Conservation (phyloP, 2,329 filamentous ascomycete species). For the Cylindrodendrum hubeiense region DNA sequence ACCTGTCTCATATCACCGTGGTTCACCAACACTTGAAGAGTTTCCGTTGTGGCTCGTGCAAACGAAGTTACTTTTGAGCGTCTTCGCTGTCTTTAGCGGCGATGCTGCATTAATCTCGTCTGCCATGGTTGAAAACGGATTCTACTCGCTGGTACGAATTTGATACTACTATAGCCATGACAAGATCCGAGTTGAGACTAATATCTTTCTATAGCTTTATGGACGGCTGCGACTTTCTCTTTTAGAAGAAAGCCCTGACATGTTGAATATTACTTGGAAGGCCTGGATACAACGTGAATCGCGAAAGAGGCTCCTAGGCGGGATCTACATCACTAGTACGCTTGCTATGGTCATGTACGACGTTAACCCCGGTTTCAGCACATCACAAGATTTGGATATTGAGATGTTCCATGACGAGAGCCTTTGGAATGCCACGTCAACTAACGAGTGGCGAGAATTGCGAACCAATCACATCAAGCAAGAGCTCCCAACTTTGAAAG, state of each 20-base stretch:
- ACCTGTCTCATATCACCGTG: not conserved
- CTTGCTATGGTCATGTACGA: slow-evolving; percentile 27
- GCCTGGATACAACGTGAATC: slow-evolving; percentile 28
- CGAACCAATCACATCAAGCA: not conserved
- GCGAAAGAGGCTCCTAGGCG: slow-evolving; percentile 26
- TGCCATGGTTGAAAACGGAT: slow-evolving; percentile 22
- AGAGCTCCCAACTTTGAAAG: slow-evolving; percentile 10
- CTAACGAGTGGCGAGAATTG: slow-evolving; percentile 24
- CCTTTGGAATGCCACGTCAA: slow-evolving; percentile 21
- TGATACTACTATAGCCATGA: not conserved
- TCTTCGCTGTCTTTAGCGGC: slow-evolving; percentile 29
- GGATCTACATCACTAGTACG: slow-evolving; percentile 18
- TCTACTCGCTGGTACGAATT: slow-evolving; percentile 25
- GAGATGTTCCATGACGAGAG: slow-evolving; percentile 24
- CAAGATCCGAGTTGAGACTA: not conserved
- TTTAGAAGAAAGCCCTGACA: not conserved
- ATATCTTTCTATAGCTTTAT: not conserved
- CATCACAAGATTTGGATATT: slow-evolving; percentile 25
- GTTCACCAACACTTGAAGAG: slow-evolving; percentile 2
- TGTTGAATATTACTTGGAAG: slow-evolving; percentile 13
- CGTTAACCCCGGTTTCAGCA: slow-evolving; percentile 28
- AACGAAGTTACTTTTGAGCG: slow-evolving; percentile 21
- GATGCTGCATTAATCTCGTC: slow-evolving; percentile 12
- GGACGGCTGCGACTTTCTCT: not conserved
- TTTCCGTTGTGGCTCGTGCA: slow-evolving; percentile 27